These are phyloP conservation scores for Begonia loranthoides DNA, from an alignment of 306 rosid genomes.

Conservation along the genomic window DNA sequence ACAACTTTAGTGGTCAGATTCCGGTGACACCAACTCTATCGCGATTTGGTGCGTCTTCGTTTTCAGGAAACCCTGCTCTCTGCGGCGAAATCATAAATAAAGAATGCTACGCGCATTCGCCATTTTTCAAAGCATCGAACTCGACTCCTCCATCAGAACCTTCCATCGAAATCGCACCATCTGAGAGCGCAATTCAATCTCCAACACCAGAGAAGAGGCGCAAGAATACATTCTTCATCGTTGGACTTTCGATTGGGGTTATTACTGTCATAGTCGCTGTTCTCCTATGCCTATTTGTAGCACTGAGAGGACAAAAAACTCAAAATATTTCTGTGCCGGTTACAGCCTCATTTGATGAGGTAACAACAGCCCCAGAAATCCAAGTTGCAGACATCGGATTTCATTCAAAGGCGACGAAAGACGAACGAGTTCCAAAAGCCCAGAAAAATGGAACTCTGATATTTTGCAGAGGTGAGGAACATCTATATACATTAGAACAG, in stretches of 20 bases:
- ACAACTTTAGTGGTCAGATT: slow-evolving; percentile 55
- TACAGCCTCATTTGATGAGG: slow-evolving; percentile 6
- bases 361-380: slow-evolving; percentile 1
- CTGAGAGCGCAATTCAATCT: slow-evolving; percentile 35
- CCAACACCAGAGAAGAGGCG: slow-evolving; percentile 22
- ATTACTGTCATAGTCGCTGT: slow-evolving; percentile 18
- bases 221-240: slow-evolving; percentile 27
- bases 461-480: slow-evolving; percentile 57
- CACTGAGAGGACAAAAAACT: slow-evolving; percentile 16
- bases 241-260: slow-evolving; percentile 29
- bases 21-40: slow-evolving; percentile 38
- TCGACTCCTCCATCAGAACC: slow-evolving; percentile 25
- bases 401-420: slow-evolving; percentile 16
- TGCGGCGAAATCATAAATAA: slow-evolving; percentile 61
- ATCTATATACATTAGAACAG: slow-evolving; percentile 53
- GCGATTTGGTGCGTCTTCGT: slow-evolving; percentile 33
- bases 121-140: slow-evolving; percentile 41
- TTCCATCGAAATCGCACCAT: slow-evolving; percentile 32
- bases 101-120: slow-evolving; percentile 32
- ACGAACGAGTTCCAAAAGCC: slow-evolving; percentile 15
- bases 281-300: slow-evolving; percentile 14
- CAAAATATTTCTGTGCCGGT: slow-evolving; percentile 5
- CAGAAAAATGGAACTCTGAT: slow-evolving; percentile 50
- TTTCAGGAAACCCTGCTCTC: slow-evolving; percentile 38
- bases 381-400: slow-evolving; percentile 6